Evolutionary conservation across 2,329 filamentous ascomycete genomes (phyloP), one percentile per base, ranked within the genome.

Genomic region (Macrophomina phaseolina): DNA sequence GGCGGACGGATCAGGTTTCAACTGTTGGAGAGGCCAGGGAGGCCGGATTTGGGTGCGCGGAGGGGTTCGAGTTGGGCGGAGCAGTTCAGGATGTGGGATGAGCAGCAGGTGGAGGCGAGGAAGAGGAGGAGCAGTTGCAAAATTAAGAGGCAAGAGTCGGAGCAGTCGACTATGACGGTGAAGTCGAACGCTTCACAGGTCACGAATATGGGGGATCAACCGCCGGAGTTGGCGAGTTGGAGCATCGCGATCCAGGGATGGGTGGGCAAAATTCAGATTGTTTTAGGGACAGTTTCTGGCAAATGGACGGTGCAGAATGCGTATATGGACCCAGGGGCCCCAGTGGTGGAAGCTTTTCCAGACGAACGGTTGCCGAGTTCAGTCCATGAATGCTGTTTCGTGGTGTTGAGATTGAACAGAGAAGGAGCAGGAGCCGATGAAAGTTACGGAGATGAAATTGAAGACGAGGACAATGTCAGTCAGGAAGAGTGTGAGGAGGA

Each of bases 21-120:
- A 4, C 1, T 16, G 6, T 1, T 45, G 42, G 42, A 45, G 42
- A 6, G 42, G 42, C 9, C 42, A 14, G 42, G 42, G 11, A 32
- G 32, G 49, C 32, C 7, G 16, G n/a, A 7, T 32, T 55, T 55
- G 4, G 52, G 52, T n/a, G 36, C 32, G 16, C 18, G 52, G 32
- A 5, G 8, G 34, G 52, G 42, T 9, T 45, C 42, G 42, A 45
- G 42, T n/a, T 45, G 42, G 42, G 16, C 9, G 5, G 42, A 55
- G 52, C 52, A 55, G 52, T 55, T 55, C 38, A n/a, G 32, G n/a
- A 16, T 3, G 52, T 55, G 52, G 52, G 52, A 55, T 40, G 16
- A 1, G 52, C 52, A 18, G n/a, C 11, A 18, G 32, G 38, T 30
- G 28, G 6, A 9, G 48, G 28, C 5, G 48, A 8, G 23, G 48